Evolutionary conservation across 495 filamentous ascomycete genomes (phyloP), one percentile per base, ranked within the genome.

Genomic region (Venustampulla echinocandica): DNA sequence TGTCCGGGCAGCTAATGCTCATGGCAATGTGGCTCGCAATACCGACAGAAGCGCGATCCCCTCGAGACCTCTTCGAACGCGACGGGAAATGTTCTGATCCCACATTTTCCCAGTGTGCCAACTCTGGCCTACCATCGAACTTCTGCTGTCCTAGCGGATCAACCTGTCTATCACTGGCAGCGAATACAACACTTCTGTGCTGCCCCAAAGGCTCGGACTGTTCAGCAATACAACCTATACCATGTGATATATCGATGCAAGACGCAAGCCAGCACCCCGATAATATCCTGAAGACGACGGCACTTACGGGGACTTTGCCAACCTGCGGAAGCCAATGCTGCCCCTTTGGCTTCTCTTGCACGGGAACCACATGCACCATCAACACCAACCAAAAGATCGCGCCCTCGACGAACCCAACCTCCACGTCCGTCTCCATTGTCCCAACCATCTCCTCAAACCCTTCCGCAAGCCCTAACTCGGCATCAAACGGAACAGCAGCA

Each of bases 301-400:
- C 74, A 7, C 66, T 86, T 10, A 57, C 68, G 13, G 70, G 69
- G 1, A 51, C 65, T 11, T 65, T 90, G 10, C 62, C 66, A 35
- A 68, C 62, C 36, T 90, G 84, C 49, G 77, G 75, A 14, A 49
- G 41, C n/a, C 52, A 61, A 9, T 64, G 60, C 7, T 86, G 82
- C 62, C 89, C 89, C 0, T 79, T 84, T 55, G 89, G 88, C 15
- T 94, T 85, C 58, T 71, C 63, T 13, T 95, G 89, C 66, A 59
- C 66, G 19, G 50, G 21, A 64, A 72, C 33, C 11, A 17, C 17
- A 6, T 59, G 57, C 25, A 18, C 18, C 2, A 47, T 37, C 21
- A 52, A 56, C 37, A 45, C 43, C 4, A 46, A 56, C 25, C 53
- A 59, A 24, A 35, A 37, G 14, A 23, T 37, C 23, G 18, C 32